A percentile compares a stretch with the other conserved stretches of the same genome.
Evolutionary conservation across 257 asterid species (phyloP).

Genomic region (Ophiorrhiza pumila): DNA sequence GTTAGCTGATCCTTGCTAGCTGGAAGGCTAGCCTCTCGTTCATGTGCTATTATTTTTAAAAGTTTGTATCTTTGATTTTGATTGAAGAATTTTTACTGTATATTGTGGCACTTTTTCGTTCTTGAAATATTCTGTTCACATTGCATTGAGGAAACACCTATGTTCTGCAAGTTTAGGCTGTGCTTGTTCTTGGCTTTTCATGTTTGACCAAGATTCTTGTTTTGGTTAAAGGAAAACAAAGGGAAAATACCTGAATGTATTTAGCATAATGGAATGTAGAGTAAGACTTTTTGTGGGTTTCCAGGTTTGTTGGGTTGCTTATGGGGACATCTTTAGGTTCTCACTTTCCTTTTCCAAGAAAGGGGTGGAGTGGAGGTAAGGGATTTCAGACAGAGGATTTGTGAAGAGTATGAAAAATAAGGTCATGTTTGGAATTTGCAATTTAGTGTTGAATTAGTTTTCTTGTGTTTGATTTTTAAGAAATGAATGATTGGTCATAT

Average conservation of each 20-base stretch:
- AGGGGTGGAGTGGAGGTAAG: too few species aligned
- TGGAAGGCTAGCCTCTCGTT: neutral
- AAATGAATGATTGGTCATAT: too few species aligned
- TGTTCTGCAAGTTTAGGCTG: neutral
- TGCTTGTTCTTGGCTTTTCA: neutral
- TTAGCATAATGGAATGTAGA: neutral
- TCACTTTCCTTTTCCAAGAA: conserved; percentile 51
- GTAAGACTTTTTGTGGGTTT: conserved; percentile 4
- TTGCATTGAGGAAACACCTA: neutral
- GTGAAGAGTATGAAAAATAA: too few species aligned
- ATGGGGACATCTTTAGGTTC: conserved; percentile 77
- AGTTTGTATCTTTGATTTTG: neutral
- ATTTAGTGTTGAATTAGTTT: too few species aligned
- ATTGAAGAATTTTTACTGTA: too few species aligned
- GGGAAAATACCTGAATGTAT: neutral
- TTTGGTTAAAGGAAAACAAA: neutral
- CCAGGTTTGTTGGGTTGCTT: conserved; percentile 21
- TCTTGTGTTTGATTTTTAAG: too few species aligned
- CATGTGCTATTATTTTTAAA: neutral
- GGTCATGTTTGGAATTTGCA: too few species aligned
- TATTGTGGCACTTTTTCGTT: too few species aligned
- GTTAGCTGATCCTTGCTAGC: conserved; percentile 1
- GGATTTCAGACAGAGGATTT: too few species aligned
- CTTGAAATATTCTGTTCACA: neutral
- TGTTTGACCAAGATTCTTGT: neutral